These are phyloP conservation scores for Helicostylum pulchrum DNA, from an alignment of 192 early-diverging fungal species.

Conservation along the genomic window DNA sequence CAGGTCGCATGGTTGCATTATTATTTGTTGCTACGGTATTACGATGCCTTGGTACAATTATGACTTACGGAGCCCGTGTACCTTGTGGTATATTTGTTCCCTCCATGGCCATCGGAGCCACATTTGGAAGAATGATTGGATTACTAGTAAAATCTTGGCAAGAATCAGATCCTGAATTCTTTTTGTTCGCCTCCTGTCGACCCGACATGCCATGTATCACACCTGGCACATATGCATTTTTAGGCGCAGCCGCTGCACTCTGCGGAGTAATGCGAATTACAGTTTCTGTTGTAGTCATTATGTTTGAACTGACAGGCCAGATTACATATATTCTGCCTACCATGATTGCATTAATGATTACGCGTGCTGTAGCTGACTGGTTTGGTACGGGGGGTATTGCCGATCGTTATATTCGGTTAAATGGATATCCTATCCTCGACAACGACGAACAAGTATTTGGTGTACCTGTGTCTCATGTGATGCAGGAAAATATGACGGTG, in stretches of 20 bases:
- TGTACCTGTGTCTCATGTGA: constrained; percentile 53
- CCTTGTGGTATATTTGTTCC: constrained; percentile 85
- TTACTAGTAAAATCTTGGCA: constrained; percentile 80
- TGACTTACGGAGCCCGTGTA: constrained; percentile 61
- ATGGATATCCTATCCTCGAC: constrained; percentile 76
- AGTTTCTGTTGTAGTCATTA: constrained; percentile 90
- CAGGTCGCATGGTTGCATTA: constrained; percentile 41
- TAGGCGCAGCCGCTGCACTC: constrained; percentile 81
- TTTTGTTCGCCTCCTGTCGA: constrained; percentile 61
- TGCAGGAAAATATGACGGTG: constrained; percentile 56
- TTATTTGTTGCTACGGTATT: constrained; percentile 56
- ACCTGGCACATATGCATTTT: constrained; percentile 78
- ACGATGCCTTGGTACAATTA: constrained; percentile 49
- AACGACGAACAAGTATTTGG: constrained; percentile 67
- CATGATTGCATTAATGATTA: constrained; percentile 82
- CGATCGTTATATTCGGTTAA: constrained; percentile 75
- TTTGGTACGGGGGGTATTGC: constrained; percentile 73
- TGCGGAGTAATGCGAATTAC: constrained; percentile 89
- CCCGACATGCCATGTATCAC: constrained; percentile 84
- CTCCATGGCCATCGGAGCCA: constrained; percentile 85
- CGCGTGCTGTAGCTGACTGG: constrained; percentile 69
- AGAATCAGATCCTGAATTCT: constrained; percentile 52
- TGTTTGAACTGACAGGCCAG: constrained; percentile 98
- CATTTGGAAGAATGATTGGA: constrained; percentile 90
- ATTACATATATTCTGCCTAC: constrained; percentile 93